Percentiles rank a stretch among this genome's conserved stretches.
Conservation (phyloP, 441 rosid species). For the Hypseocharis bilobata region DNA sequence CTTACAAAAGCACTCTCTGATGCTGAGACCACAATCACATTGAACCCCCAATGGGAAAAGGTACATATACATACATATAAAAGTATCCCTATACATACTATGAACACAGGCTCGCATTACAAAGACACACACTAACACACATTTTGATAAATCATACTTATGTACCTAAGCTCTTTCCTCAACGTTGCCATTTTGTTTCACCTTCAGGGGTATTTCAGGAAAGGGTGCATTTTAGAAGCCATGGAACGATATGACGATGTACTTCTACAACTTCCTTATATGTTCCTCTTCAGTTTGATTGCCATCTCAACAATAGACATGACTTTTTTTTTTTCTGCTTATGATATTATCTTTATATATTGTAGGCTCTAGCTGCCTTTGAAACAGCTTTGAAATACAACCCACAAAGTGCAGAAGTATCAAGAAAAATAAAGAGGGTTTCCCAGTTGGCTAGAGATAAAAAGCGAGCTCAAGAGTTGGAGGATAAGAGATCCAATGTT, state of each 20-base stretch:
- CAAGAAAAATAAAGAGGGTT: constrained; percentile 71
- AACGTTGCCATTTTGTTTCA: constrained; percentile 20
- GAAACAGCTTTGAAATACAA: constrained; percentile 62
- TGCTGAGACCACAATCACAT: constrained; percentile 69
- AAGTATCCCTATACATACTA: not conserved
- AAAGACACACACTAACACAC: too few species aligned
- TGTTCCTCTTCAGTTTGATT: not conserved
- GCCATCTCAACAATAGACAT: constrained; percentile 4
- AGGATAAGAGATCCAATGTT: constrained; percentile 62
- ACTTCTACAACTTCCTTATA: constrained; percentile 15
- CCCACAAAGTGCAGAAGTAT: constrained; percentile 76
- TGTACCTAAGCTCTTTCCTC: constrained; percentile 11
- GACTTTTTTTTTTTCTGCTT: constrained; percentile 6
- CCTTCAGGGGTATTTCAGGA: constrained; percentile 77
- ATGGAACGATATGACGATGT: constrained; percentile 90
- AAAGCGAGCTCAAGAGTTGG: constrained; percentile 72
- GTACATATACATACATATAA: constrained; percentile 20
- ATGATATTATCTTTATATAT: constrained; percentile 14
- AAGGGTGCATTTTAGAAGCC: constrained; percentile 87
- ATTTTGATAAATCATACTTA: not conserved
- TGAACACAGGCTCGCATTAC: not conserved
- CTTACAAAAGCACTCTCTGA: constrained; percentile 85
- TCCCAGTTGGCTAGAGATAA: constrained; percentile 67
- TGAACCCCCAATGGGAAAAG: constrained; percentile 93
- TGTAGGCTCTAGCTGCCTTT: constrained; percentile 72